Conservation (phyloP, 1,139 yeast genomes). For the Chernovozyma sophiae-reginae region DNA sequence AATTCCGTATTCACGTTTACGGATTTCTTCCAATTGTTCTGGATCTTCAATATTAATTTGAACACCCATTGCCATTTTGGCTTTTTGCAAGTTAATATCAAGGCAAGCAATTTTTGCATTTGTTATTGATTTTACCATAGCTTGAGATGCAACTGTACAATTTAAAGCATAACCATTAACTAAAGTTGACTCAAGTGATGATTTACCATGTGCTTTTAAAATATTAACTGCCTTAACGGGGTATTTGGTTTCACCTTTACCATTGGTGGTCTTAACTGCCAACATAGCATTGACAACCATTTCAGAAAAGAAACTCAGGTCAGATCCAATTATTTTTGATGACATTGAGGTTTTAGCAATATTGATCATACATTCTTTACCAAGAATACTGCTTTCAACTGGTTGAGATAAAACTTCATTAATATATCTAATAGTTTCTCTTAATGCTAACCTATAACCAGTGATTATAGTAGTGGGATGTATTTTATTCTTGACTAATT, state of each 20-base stretch:
- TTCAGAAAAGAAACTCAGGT: constrained; percentile 82
- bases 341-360: constrained; percentile 98
- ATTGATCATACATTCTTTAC: constrained; percentile 76
- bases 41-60: constrained; percentile 97
- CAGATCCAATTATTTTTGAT: constrained; percentile 94
- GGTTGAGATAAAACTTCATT: constrained; percentile 79
- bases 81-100: constrained; percentile 92
- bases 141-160: constrained; percentile 97
- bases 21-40: constrained; percentile 91
- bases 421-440: constrained; percentile 88
- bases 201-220: constrained; percentile 94
- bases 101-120: constrained; percentile 87
- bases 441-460: constrained; percentile 89
- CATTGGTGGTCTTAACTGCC: constrained; percentile 88
- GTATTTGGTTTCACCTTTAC: constrained; percentile 84
- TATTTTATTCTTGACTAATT: constrained; percentile 84
- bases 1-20: constrained; percentile 91
- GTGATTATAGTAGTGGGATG: constrained; percentile 98
- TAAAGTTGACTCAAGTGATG: constrained; percentile 78
- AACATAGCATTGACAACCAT: constrained; percentile 95
- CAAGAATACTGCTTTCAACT: constrained; percentile 60
- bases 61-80: constrained; percentile 98
- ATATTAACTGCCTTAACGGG: constrained; percentile 98
- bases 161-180: constrained; percentile 95
- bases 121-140: constrained; percentile 75